Base-by-base conservation (phyloP, 2,329 filamentous ascomycete species). In the Aspergillus sp. region DNA sequence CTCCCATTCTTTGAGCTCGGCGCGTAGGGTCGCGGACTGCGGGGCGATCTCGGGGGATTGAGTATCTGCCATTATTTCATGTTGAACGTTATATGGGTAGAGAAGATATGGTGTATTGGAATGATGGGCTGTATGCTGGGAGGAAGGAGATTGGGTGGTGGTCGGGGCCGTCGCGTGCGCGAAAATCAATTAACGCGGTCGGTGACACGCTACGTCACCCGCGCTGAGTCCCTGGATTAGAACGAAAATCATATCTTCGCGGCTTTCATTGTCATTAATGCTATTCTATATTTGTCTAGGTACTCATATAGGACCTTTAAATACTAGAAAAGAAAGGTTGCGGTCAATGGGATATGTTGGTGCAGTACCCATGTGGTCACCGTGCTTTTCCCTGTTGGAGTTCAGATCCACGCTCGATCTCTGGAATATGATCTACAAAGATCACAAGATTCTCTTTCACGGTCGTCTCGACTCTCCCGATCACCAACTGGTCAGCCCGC, bases 401-500 rank as follows among this genome's bases (percentile, higher is more conserved):
- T 23, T 23, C 21, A 23, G 21, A 23, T 23, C 21, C 21, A 23
- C 21, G 21, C 21, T 23, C 21, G 21, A 23, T 23, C 21, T 23
- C 21, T 23, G 21, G 21, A 23, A 23, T 23, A 4, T 23, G 21
- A 23, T 23, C 21, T 23, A 23, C 21, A 23, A 23, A 3, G 6
- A 6, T 6, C 21, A 23, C 25, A 29, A 29, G 25, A 29, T 29
- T 10, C 1, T 29, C 25, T 29, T 29, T 23, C 21, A 23, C 6
- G 21, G 21, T 29, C 25, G 25, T 29, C 25, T 38, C 16, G 34
- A n/a, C 2, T 5, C 34, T 17, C 34, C 14, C 34, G 13, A 38
- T 38, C 49, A 72, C 70, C 70, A 72, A 56, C 91, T 96, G 67
- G 89, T 83, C 62, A 95, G 53, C 5, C 88, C 88, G 65, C 79